These are phyloP conservation scores for Ustilago xerochloae DNA, from an alignment of 1,284 basidiomycete genomes.

Conservation along the genomic window DNA sequence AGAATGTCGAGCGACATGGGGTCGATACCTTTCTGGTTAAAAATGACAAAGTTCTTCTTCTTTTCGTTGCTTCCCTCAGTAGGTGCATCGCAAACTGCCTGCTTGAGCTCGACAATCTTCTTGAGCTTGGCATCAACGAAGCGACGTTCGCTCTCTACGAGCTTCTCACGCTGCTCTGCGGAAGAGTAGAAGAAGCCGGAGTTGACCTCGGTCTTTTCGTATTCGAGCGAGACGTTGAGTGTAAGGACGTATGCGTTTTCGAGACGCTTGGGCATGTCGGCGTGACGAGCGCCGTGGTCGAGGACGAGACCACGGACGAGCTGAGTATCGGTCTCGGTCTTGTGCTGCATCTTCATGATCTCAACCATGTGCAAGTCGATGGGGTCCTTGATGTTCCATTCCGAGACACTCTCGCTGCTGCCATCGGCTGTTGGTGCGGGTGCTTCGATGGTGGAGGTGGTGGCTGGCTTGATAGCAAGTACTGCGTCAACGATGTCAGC, in stretches of 20 bases:
- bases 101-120: slow-evolving; percentile 98
- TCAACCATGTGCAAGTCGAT: slow-evolving; percentile 99
- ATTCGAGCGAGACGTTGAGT: slow-evolving; percentile 97
- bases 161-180: slow-evolving; percentile 97
- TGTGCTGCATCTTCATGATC: slow-evolving; percentile 99
- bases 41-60: slow-evolving; percentile 88
- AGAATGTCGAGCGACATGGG: slow-evolving; percentile 95
- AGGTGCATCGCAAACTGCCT: slow-evolving; percentile 81
- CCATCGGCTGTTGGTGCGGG: slow-evolving; percentile 59
- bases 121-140: slow-evolving; percentile 94
- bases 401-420: slow-evolving; percentile 54
- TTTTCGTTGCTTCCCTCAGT: slow-evolving; percentile 69
- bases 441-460: slow-evolving; percentile 42
- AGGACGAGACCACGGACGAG: slow-evolving; percentile 93
- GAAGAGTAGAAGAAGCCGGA: slow-evolving; percentile 99
- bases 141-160: slow-evolving; percentile 94
- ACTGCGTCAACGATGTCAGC: slow-evolving; percentile 96
- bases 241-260: slow-evolving; percentile 97
- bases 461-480: slow-evolving; percentile 77
- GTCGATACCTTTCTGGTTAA: slow-evolving; percentile 99
- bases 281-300: slow-evolving; percentile 92
- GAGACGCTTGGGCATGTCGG: slow-evolving; percentile 98
- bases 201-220: slow-evolving; percentile 99
- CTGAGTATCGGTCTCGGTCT: slow-evolving; percentile 97
- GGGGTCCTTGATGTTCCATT: slow-evolving; percentile 71